Evolutionary conservation across 768 basidiomycete species (phyloP), one percentile per base, ranked within the genome.

Genomic region (Tricholoma saponaceum): DNA sequence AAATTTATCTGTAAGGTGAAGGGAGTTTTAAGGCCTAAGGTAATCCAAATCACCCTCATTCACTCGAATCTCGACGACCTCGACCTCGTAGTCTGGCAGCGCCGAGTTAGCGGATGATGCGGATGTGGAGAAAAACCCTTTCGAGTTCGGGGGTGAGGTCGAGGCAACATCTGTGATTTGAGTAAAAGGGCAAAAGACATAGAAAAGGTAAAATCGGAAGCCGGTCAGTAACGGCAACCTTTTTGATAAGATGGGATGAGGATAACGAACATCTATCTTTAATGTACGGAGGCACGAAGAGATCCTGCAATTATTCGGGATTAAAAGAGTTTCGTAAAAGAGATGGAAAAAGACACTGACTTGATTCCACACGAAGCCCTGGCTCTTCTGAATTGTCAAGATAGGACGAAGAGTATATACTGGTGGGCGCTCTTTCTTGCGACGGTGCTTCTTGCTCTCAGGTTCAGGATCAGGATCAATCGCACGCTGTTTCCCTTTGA

Each of bases 291-390:
- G 91, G 91, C 14, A 93, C 85, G 63, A 93, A 93, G 18, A 93
- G 78, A 62, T 93, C 91, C 90, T 92, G 53, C 12, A 43, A 43
- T 7, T 14, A 10, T 37, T 7, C 4, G 26, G 33, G 30, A 32
- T 61, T 55, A 58, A 35, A 51, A 20, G 26, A 25, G 5, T 37
- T 47, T 55, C 56, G 1, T 8, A 16, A 16, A 52, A 51, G 46
- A 26, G 52, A 39, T 43, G 16, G 22, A n/a, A 20, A 18, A 30
- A 14, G n/a, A 26, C 18, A 52, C 84, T 50, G 53, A 89, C 90
- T 80, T 92, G 91, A 65, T 93, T 93, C 91, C 91, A 93, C 1
- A 93, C 91, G 65, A 93, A 93, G 12, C 91, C 91, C 70, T 93
- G 90, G 64, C 90, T 91, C 67, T 80, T 80, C 67, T 92, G 90